Evolutionary conservation across 345 rosid genomes (phyloP), one percentile per base, ranked within the genome.

Genomic region (Raphanus raphanistrum): DNA sequence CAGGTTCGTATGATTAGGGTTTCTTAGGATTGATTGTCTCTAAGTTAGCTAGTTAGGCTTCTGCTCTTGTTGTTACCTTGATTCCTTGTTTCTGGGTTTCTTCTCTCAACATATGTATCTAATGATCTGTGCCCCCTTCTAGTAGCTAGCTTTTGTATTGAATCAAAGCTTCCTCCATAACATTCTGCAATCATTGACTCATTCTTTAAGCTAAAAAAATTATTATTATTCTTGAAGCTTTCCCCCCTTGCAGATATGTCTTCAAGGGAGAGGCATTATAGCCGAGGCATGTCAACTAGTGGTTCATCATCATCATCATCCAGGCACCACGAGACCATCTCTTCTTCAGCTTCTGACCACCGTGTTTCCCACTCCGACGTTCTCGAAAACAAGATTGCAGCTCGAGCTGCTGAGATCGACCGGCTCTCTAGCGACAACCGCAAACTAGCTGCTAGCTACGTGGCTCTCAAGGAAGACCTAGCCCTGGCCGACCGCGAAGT

Each of bases 331-430:
- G 78, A 73, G 35, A 73, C 70, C 27, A 67, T 27, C 33, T 48
- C 73, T 31, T 59, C 35, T 31, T 59, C 35, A 1, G 7, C 48
- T 66, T 72, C 58, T 11, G 74, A 78, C 55, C 72, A 79, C 26
- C 71, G 66, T 32, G n/a, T 71, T 59, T 79, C 82, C 41, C 88
- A 66, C 66, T 75, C 90, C 0, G 88, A 85, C 52, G 77, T 82
- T 61, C 72, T 94, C 29, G 91, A 94, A 79, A 83, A 74, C 80
- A 94, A 83, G 81, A 78, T 89, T 82, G 90, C 88, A 72, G 85
- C 84, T 70, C 98, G 90, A 88, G 88, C 89, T 63, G 91, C 84
- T 59, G 97, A 94, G 82, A 84, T 90, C 35, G 93, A 92, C 48
- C 79, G 66, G 65, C 89, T 92, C 71, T 75, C 88, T 3, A 68